Evolutionary conservation across 257 asterid genomes (phyloP).

Genomic region (Henckelia pumila): DNA sequence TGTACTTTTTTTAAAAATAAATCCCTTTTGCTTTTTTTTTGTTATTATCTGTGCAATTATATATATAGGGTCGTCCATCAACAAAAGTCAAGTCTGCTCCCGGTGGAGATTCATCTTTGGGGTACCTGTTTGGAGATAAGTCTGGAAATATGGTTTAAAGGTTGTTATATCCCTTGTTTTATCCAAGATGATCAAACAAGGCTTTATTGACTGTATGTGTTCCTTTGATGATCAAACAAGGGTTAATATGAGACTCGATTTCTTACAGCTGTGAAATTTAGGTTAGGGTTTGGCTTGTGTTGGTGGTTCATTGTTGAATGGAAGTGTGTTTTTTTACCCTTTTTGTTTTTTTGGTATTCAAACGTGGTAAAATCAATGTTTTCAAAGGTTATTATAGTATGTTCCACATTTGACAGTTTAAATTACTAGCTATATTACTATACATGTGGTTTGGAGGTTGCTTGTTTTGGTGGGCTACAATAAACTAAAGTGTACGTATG

Average conservation of each 20-base stretch:
- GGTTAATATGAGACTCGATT: not conserved
- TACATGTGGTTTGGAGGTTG: too few species aligned
- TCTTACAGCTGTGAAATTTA: slow-evolving; percentile 15
- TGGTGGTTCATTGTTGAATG: not conserved
- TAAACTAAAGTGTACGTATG: not conserved
- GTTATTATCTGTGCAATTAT: not conserved
- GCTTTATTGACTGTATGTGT: slow-evolving; percentile 10
- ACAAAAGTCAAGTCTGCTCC: slow-evolving; percentile 58
- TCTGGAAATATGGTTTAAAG: slow-evolving; percentile 7
- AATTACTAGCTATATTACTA: too few species aligned
- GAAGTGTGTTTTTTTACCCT: too few species aligned
- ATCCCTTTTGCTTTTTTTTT: not conserved
- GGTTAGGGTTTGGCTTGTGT: slow-evolving; percentile 26
- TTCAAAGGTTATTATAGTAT: not conserved
- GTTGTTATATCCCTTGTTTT: not conserved
- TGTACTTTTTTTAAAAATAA: not conserved
- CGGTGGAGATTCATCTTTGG: slow-evolving; percentile 64
- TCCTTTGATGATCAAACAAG: not conserved
- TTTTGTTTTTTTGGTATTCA: too few species aligned
- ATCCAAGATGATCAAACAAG: slow-evolving; percentile 7
- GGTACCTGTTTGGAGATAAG: slow-evolving; percentile 59
- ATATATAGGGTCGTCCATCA: slow-evolving; percentile 58
- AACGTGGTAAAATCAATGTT: not conserved
- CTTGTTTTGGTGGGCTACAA: not conserved
- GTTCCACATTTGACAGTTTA: not conserved